Conservation (phyloP, 1,284 basidiomycete species). For the Tranzscheliella williamsii region DNA sequence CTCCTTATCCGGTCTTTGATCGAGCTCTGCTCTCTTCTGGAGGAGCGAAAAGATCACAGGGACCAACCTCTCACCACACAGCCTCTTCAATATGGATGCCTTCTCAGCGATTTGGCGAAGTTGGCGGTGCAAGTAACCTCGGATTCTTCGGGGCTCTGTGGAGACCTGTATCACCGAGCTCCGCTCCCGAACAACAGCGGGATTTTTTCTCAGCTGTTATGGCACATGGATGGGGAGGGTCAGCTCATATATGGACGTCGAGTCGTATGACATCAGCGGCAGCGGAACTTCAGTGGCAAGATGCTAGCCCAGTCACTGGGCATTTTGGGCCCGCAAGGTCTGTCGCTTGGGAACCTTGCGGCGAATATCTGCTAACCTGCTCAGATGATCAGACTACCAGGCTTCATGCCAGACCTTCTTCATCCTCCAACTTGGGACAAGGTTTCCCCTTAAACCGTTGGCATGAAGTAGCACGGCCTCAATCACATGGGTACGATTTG, state of each 20-base stretch:
- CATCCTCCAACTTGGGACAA: background rate
- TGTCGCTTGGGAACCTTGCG: conserved; percentile 53
- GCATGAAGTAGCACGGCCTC: conserved; percentile 59
- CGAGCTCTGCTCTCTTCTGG: conserved; percentile 62
- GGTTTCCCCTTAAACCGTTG: too few relatives aligned
- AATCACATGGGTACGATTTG: conserved; percentile 58
- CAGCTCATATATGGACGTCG: conserved; percentile 47
- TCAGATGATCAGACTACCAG: conserved; percentile 56
- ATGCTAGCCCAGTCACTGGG: conserved; percentile 35
- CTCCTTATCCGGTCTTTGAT: conserved; percentile 61
- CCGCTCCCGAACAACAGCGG: background rate
- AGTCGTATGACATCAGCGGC: background rate
- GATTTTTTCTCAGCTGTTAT: conserved; percentile 27
- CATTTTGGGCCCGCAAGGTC: conserved; percentile 47
- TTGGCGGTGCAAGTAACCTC: conserved; percentile 52
- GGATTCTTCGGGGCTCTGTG: conserved; percentile 57
- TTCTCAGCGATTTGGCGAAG: conserved; percentile 54
- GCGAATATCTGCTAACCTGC: conserved; percentile 49
- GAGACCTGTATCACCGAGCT: conserved; percentile 14
- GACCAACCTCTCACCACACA: conserved; percentile 50
- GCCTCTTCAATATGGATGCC: conserved; percentile 55
- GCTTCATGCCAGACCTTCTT: conserved; percentile 36
- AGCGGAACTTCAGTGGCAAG: conserved; percentile 12
- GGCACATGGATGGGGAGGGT: conserved; percentile 57
- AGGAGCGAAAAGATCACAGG: conserved; percentile 17